Evolutionary conservation across 352 stramenopile species (phyloP).

Genomic region (Thraustochytrium striatum): DNA sequence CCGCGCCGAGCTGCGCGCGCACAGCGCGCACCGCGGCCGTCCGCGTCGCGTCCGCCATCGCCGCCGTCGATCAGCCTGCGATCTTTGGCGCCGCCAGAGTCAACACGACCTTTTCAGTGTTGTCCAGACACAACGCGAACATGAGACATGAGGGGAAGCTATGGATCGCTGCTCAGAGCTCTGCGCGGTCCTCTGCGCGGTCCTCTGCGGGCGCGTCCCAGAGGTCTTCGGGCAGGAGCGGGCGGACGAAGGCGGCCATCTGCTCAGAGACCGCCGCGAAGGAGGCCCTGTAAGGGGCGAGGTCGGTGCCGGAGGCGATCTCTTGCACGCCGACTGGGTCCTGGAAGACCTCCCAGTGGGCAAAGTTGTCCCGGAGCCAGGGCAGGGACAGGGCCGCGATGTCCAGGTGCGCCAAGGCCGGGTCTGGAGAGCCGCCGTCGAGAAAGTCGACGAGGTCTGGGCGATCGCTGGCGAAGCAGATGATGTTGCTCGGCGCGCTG

Average conservation of each 20-base stretch:
- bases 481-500: neutral
- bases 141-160: too few species aligned
- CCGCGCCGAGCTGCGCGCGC: neutral
- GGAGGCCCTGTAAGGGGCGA: neutral
- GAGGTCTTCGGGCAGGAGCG: conserved; percentile 1
- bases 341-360: neutral
- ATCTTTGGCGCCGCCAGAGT: too few species aligned
- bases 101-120: too few species aligned
- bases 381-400: neutral
- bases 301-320: neutral
- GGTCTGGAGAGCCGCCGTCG: neutral
- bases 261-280: neutral
- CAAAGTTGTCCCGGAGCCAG: conserved; percentile 7
- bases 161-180: too few species aligned
- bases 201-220: too few species aligned
- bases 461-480: neutral
- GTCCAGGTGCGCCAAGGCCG: too few species aligned
- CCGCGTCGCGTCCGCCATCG: too few species aligned
- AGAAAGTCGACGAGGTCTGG: conserved; percentile 3
- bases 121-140: too few species aligned
- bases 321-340: neutral
- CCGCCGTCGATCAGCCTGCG: too few species aligned
- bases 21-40: neutral
- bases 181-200: too few species aligned
- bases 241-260: neutral